A percentile compares a stretch with the other conserved stretches of the same genome.
Conservation (phyloP, 2,329 filamentous ascomycete genomes). For the Tolypocladium cylindrosporum region DNA sequence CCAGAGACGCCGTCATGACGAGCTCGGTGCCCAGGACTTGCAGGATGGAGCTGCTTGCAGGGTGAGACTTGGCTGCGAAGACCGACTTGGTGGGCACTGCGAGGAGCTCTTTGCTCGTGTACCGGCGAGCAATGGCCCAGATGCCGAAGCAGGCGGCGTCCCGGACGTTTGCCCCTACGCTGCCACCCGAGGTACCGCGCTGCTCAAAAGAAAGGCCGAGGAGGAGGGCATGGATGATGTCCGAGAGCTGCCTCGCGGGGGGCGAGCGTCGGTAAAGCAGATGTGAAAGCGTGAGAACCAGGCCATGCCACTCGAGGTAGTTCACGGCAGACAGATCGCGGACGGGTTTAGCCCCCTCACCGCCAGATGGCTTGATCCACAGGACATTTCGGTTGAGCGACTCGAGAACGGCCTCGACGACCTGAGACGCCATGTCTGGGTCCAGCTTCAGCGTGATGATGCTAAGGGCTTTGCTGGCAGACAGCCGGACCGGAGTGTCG, state of each 20-base stretch:
- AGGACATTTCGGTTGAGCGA: slow-evolving; percentile 50
- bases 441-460: slow-evolving; percentile 75
- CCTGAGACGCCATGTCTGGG: slow-evolving; percentile 70
- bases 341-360: slow-evolving; percentile 20
- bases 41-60: slow-evolving; percentile 41
- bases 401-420: slow-evolving; percentile 78
- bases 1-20: slow-evolving; percentile 71
- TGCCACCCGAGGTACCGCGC: slow-evolving; percentile 72
- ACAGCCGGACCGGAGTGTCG: slow-evolving; percentile 82
- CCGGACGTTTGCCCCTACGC: slow-evolving; percentile 79
- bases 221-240: slow-evolving; percentile 67
- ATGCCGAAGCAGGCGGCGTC: slow-evolving; percentile 95
- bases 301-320: slow-evolving; percentile 80
- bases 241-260: slow-evolving; percentile 56
- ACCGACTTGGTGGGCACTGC: slow-evolving; percentile 43
- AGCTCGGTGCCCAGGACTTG: slow-evolving; percentile 76
- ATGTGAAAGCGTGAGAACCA: slow-evolving; percentile 81
- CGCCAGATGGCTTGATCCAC: slow-evolving; percentile 31
- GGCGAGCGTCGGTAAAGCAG: slow-evolving; percentile 77
- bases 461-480: slow-evolving; percentile 87
- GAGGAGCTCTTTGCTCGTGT: slow-evolving; percentile 68
- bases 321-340: slow-evolving; percentile 67
- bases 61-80: slow-evolving; percentile 26
- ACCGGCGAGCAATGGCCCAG: slow-evolving; percentile 84
- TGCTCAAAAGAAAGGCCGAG: slow-evolving; percentile 84